Percentiles rank a stretch among this genome's conserved stretches.
Conservation (phyloP, 805 yeast genomes). For the Wickerhamomyces canadensis region DNA sequence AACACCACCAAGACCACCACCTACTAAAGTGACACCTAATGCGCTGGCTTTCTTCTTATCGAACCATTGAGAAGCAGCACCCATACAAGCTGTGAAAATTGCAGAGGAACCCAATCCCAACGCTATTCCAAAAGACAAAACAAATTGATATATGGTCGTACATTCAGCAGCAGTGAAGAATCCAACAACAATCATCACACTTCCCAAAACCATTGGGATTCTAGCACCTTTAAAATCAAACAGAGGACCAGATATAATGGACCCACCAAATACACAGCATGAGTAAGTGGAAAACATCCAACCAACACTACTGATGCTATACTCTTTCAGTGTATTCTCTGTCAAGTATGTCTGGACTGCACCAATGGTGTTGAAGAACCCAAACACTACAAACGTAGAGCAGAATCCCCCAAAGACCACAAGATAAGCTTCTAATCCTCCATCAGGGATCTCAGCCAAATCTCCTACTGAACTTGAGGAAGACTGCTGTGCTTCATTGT, state of each 20-base stretch:
- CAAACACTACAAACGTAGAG: slow-evolving; percentile 55
- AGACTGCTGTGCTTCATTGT: no score
- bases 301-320: slow-evolving; percentile 45
- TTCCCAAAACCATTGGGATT: slow-evolving; percentile 39
- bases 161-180: slow-evolving; percentile 47
- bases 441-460: slow-evolving; percentile 32
- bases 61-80: slow-evolving; percentile 62
- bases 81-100: slow-evolving; percentile 48
- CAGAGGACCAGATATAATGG: slow-evolving; percentile 37
- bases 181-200: slow-evolving; percentile 40
- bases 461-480: no score
- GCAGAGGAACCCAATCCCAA: slow-evolving; percentile 50
- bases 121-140: slow-evolving; percentile 47
- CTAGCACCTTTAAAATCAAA: slow-evolving; percentile 62
- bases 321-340: slow-evolving; percentile 40
- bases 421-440: slow-evolving; percentile 35
- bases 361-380: slow-evolving; percentile 61
- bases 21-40: slow-evolving; percentile 56
- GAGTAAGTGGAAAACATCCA: slow-evolving; percentile 54
- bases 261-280: slow-evolving; percentile 25
- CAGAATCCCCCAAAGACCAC: slow-evolving; percentile 36
- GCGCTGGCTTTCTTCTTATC: slow-evolving; percentile 50
- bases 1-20: slow-evolving; percentile 65
- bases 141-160: slow-evolving; percentile 49
- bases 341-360: slow-evolving; percentile 61